These are phyloP conservation scores for Colletotrichum sp. DNA, from an alignment of 2,329 filamentous ascomycete genomes.

Conservation along the genomic window DNA sequence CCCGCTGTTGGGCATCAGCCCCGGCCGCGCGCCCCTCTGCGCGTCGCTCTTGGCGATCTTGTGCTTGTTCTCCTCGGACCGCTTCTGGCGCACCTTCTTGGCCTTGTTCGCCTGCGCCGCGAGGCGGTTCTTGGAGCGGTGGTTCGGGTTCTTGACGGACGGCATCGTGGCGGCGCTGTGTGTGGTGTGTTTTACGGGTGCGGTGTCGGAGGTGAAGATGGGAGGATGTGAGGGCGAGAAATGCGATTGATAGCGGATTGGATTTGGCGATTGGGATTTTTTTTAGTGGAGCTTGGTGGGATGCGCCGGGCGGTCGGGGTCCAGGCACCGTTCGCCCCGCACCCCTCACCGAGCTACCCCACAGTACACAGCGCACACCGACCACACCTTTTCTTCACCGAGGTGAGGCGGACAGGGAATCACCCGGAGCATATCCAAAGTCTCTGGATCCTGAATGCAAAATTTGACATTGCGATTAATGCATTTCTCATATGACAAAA, in stretches of 20 bases:
- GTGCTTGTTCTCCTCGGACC: conserved; percentile 38
- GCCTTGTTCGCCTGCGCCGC: conserved; percentile 49
- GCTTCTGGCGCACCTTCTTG: conserved; percentile 49
- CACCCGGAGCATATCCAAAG: neutral
- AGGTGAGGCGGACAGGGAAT: neutral
- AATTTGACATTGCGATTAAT: neutral
- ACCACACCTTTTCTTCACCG: neutral
- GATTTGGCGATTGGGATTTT: conserved; percentile 3
- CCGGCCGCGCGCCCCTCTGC: conserved; percentile 54
- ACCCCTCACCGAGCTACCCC: neutral
- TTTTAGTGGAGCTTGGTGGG: conserved; percentile 13
- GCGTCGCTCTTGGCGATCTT: conserved; percentile 47
- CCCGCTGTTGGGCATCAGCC: conserved; percentile 61
- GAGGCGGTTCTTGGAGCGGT: conserved; percentile 57
- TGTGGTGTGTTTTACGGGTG: neutral
- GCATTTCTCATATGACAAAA: neutral
- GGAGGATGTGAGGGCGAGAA: too few species aligned
- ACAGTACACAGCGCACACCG: neutral
- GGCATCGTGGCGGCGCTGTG: conserved; percentile 42
- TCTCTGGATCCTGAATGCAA: neutral
- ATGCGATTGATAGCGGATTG: neutral
- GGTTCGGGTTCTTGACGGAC: conserved; percentile 65
- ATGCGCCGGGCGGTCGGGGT: neutral
- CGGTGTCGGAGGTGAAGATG: neutral
- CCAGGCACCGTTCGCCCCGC: neutral